phyloP scores from a whole-genome alignment of 2,329 filamentous ascomycete species.

The Alternaria angustiovoidea region DNA sequence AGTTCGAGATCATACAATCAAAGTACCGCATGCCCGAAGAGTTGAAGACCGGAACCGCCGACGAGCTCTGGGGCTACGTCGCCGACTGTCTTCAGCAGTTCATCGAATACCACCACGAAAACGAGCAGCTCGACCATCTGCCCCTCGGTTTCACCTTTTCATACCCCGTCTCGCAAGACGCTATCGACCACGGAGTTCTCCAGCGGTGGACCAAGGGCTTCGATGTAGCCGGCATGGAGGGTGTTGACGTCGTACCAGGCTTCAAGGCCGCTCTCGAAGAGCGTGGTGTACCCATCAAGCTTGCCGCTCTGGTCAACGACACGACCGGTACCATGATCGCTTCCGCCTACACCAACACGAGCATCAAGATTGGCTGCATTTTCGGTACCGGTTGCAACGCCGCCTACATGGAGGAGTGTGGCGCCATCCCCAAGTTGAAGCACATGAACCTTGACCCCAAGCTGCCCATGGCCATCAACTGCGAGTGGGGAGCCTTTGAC shows the following conservation, averaged over 20 bases:
- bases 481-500: conserved; percentile 97
- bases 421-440: conserved; percentile 90
- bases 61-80: conserved; percentile 95
- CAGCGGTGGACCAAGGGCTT: conserved; percentile 99
- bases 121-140: conserved; percentile 68
- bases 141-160: conserved; percentile 97
- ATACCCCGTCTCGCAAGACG: conserved; percentile 91
- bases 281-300: conserved; percentile 85
- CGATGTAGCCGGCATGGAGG: conserved; percentile 91
- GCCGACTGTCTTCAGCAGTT: conserved; percentile 94
- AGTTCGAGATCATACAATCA: conserved; percentile 95
- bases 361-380: conserved; percentile 95
- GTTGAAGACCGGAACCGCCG: conserved; percentile 83
- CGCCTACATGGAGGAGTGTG: conserved; percentile 94
- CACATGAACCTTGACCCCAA: conserved; percentile 87
- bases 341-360: conserved; percentile 92
- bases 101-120: conserved; percentile 82
- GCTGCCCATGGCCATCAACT: conserved; percentile 94
- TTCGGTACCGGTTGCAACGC: conserved; percentile 99
- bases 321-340: conserved; percentile 97
- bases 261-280: conserved; percentile 81
- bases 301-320: conserved; percentile 94
- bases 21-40: conserved; percentile 97
- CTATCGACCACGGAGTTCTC: conserved; percentile 89
- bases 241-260: conserved; percentile 87